Evolutionary conservation across 2,329 filamentous ascomycete genomes (phyloP), one percentile per base, ranked within the genome.

Genomic region (Coniella lustricola): DNA sequence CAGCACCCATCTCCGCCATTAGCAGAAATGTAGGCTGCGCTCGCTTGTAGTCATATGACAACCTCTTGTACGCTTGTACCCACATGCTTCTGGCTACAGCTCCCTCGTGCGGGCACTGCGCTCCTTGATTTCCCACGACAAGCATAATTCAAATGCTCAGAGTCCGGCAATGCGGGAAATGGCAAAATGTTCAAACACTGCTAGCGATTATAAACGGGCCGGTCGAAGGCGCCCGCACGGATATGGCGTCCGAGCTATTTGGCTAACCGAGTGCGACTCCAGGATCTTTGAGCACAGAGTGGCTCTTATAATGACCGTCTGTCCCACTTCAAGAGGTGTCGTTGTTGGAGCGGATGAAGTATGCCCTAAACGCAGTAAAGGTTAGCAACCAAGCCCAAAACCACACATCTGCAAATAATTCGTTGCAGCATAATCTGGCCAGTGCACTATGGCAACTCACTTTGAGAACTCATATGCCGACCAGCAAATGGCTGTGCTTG

Each of bases 401-500:
- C 25, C 10, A 29, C 25, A 10, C 25, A 29, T 10, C 10, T 29
- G 25, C n/a, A n/a, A 29, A 29, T 5, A 10, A 29, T 10, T 29
- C 25, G 25, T 29, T 29, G 25, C 25, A 29, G 25, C 25, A 29
- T 29, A 29, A 10, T 5, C 5, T 29, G 10, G 5, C 10, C 25
- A 29, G 25, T 5, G 25, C 25, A 29, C 5, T 29, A 10, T n/a
- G 25, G 10, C 10, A 29, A 70, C 78, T 60, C 67, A 83, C 81
- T 84, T 84, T 58, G 78, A 84, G 54, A 81, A 81, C 60, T 84
- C 81, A 58, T 84, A 84, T 25, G 80, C 80, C 34, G 81, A 93
- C 93, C 93, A 98, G 76, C 93, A 98, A 62, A 98, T 98, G n/a
- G 93, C 93, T 31, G 93, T 98, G 70, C 90, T 96, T 17, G 93